Base-by-base conservation (phyloP, 1,284 basidiomycete genomes). In the Abortiporus biennis region DNA sequence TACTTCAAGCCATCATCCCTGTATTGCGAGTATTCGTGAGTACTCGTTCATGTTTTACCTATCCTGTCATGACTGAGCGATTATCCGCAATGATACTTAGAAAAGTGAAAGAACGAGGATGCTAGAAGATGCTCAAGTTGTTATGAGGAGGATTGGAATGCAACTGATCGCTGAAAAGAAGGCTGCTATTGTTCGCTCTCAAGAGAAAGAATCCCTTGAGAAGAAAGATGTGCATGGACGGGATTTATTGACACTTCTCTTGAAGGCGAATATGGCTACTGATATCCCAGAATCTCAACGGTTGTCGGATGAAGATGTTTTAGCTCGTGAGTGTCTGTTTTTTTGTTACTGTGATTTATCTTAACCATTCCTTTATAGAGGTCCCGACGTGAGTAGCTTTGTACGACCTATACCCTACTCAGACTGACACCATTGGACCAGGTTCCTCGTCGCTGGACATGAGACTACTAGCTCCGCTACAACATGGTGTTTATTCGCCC, bases 231-330 rank as follows among this genome's bases (percentile, higher is more conserved):
- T 59, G 22, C 45, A 46, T 13, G 58, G 61, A 4, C 62, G 68
- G 3, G 78, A 81, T 55, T 52, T 82, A 3, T 58, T 82, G 3
- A 73, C 69, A 6, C 56, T 80, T 6, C 57, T 83, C 24, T 11
- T 43, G 4, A 43, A 38, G 20, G 42, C 42, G 3, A 43, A 43
- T 25, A 36, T 38, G 35, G 71, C 74, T 2, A 63, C 67, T 1
- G 76, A 82, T 39, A 55, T 80, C 6, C 67, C 74, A 0, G 72
- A 74, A 15, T 67, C 57, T 22, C 79, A 86, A 51, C 67, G 71
- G 31, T 63, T 92, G 66, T 70, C 69, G 17, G 86, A 92, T 49
- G 72, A 78, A 19, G 88, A 91, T 49, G 79, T 92, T 0, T 53
- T 85, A 21, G 76, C 79, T 4, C 89, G 89, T 78, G 68, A 66